Conservation (phyloP, 352 stramenopile species). For the Ochromonadaceae sp. region DNA sequence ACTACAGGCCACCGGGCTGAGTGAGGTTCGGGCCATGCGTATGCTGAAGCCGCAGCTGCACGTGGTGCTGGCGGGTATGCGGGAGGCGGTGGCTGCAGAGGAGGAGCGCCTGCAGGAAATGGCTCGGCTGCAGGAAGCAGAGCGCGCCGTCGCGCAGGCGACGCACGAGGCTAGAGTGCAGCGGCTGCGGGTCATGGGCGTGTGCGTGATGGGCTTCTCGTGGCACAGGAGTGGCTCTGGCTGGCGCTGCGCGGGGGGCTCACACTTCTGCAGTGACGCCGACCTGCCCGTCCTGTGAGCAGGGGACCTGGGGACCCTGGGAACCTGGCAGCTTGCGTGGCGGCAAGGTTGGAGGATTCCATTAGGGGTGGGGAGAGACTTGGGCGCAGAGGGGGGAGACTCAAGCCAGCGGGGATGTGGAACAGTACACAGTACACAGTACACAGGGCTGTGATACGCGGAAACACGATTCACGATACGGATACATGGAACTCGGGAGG, state of each 20-base stretch:
- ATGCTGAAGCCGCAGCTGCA: slow-evolving; percentile 23
- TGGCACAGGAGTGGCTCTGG: slow-evolving; percentile 44
- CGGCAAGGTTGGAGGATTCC: no score
- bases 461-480: no score
- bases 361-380: no score
- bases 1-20: neutral
- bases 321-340: no score
- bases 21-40: neutral
- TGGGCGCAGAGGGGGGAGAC: no score
- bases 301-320: no score
- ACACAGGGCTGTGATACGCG: no score
- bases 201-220: slow-evolving; percentile 45
- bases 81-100: slow-evolving; percentile 22
- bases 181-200: slow-evolving; percentile 43
- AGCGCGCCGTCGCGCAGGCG: slow-evolving; percentile 21
- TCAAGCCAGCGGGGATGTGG: no score
- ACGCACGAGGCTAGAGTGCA: slow-evolving; percentile 38
- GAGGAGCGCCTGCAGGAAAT: slow-evolving; percentile 15
- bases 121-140: slow-evolving; percentile 20
- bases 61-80: slow-evolving; percentile 35
- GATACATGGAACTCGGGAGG: no score
- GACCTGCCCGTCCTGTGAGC: no score
- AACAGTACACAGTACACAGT: no score
- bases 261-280: no score
- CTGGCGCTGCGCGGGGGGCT: slow-evolving; percentile 56